Conservation (phyloP, 495 filamentous ascomycete genomes). For the Xylaria longipes region DNA sequence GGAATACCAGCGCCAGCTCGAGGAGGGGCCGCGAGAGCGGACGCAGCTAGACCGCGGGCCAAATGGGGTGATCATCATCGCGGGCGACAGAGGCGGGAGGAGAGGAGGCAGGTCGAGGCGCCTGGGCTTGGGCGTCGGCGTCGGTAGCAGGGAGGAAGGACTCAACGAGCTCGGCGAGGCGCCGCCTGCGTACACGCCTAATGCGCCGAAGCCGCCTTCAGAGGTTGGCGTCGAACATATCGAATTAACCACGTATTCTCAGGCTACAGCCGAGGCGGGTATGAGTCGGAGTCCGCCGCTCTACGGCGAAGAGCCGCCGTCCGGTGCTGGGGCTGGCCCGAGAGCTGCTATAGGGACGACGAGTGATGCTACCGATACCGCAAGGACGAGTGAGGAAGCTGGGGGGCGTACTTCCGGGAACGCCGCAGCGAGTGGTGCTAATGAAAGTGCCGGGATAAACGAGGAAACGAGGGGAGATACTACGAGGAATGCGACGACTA, state of each 20-base stretch:
- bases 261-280: constrained; percentile 25
- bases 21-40: constrained; percentile 22
- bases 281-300: constrained; percentile 31
- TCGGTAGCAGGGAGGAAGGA: constrained; percentile 51
- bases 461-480: neutral
- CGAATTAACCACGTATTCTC: constrained; percentile 23
- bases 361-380: neutral
- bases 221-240: constrained; percentile 37
- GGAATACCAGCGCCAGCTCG: constrained; percentile 9
- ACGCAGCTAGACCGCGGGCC: constrained; percentile 14
- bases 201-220: constrained; percentile 35
- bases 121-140: constrained; percentile 25
- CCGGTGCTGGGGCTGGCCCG: neutral
- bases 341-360: neutral
- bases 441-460: neutral
- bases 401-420: neutral
- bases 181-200: constrained; percentile 58
- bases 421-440: neutral
- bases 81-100: constrained; percentile 28
- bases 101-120: constrained; percentile 25
- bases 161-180: constrained; percentile 65
- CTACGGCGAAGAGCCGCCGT: constrained; percentile 29
- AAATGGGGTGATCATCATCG: constrained; percentile 7
- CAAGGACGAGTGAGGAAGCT: neutral
- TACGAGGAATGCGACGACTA: neutral